phyloP scores from a whole-genome alignment of 1,139 yeast genomes.

The Taphrina pruni region DNA sequence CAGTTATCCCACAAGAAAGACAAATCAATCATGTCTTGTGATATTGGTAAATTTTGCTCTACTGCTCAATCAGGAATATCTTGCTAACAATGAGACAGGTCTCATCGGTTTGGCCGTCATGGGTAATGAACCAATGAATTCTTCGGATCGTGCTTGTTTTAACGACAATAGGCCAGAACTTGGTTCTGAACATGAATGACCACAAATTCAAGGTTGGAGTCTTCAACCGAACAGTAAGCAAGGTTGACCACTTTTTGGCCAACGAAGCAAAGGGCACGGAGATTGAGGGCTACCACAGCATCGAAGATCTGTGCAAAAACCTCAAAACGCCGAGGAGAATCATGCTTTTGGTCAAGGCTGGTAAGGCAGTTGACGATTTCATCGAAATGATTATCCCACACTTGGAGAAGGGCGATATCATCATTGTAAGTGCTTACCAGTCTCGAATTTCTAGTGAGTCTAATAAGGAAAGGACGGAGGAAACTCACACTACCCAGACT shows the following conservation, averaged over 20 bases:
- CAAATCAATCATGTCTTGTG: constrained; percentile 30
- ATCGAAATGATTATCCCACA: constrained; percentile 85
- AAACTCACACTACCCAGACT: constrained; percentile 98
- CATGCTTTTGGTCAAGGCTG: constrained; percentile 94
- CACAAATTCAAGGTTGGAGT: constrained; percentile 91
- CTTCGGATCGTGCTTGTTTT: neutral
- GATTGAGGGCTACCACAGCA: constrained; percentile 92
- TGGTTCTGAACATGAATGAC: constrained; percentile 97
- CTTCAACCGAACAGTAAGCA: constrained; percentile 94
- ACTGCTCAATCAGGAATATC: neutral
- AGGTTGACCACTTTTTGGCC: constrained; percentile 89
- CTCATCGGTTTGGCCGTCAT: constrained; percentile 99
- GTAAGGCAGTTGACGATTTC: constrained; percentile 90
- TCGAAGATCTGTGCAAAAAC: constrained; percentile 84
- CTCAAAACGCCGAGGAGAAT: constrained; percentile 97
- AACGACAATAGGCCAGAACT: constrained; percentile 56
- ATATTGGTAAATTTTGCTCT: constrained; percentile 45
- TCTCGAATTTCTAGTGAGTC: too few species aligned
- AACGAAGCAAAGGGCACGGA: constrained; percentile 95
- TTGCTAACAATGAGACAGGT: constrained; percentile 87
- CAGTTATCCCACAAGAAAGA: neutral
- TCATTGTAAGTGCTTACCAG: constrained; percentile 57
- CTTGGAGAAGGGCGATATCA: constrained; percentile 95
- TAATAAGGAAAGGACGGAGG: constrained; percentile 72
- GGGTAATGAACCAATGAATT: constrained; percentile 59